Evolutionary conservation across 1,139 yeast species (phyloP).

Genomic region (Saccharomycopsis hybrid): DNA sequence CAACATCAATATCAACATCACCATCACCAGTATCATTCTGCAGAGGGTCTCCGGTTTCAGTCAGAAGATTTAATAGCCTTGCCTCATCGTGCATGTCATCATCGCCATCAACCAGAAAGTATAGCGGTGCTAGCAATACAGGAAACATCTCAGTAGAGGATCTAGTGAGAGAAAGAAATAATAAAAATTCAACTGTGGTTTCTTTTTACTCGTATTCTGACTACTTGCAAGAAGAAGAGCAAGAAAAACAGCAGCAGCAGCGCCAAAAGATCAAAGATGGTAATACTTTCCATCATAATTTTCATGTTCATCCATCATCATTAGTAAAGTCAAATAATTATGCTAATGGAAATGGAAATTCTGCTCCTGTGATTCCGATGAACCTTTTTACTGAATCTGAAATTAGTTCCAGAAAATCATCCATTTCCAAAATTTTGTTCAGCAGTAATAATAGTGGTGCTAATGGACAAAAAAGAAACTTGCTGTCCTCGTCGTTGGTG

Average conservation of each 20-base stretch:
- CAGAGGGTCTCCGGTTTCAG: too few species aligned
- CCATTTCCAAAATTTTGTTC: slow-evolving; percentile 13
- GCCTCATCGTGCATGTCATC: slow-evolving; percentile 2
- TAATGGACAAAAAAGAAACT: background rate
- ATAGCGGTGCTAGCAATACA: too few species aligned
- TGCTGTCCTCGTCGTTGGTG: background rate
- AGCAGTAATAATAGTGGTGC: background rate
- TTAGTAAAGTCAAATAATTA: too few species aligned
- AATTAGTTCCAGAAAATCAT: slow-evolving; percentile 10
- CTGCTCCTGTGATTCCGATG: background rate
- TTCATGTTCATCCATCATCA: too few species aligned
- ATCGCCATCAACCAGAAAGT: too few species aligned
- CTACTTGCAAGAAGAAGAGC: slow-evolving; percentile 16
- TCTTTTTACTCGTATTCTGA: slow-evolving; percentile 19
- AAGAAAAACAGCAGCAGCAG: background rate
- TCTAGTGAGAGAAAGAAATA: slow-evolving; percentile 17
- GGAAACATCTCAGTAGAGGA: slow-evolving; percentile 21
- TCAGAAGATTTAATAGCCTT: slow-evolving; percentile 2
- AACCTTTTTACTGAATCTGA: slow-evolving; percentile 2
- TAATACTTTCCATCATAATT: too few species aligned
- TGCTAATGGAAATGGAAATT: too few species aligned
- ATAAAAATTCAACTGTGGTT: slow-evolving; percentile 9
- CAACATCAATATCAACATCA: too few species aligned
- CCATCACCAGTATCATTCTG: too few species aligned
- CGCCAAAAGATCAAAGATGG: too few species aligned